Evolutionary conservation across 2,329 filamentous ascomycete genomes (phyloP).

Genomic region (Fusarium transvaalense): DNA sequence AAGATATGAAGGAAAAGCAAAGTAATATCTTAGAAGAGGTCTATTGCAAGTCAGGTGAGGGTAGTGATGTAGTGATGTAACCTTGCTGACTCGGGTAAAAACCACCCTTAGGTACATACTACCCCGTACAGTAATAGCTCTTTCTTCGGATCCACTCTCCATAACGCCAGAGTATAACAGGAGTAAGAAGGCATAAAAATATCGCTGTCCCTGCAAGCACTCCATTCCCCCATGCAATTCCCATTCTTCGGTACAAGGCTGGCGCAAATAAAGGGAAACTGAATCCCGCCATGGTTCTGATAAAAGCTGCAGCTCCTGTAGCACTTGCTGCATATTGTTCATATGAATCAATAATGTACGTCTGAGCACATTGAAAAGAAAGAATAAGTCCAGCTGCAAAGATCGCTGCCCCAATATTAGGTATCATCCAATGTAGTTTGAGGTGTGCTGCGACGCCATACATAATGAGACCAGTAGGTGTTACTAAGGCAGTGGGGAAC

Average conservation of each 20-base stretch:
- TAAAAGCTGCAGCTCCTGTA: constrained; percentile 66
- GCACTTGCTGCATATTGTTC: constrained; percentile 54
- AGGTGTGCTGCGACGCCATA: constrained; percentile 62
- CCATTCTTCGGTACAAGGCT: constrained; percentile 54
- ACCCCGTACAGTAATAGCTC: constrained; percentile 40
- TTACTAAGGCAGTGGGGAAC: constrained; percentile 55
- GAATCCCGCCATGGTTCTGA: constrained; percentile 68
- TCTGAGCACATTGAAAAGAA: constrained; percentile 69
- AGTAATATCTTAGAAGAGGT: too few relatives aligned
- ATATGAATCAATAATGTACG: constrained; percentile 69
- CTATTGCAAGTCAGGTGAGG: too few relatives aligned
- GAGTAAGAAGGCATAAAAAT: constrained; percentile 28
- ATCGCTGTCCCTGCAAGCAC: constrained; percentile 51
- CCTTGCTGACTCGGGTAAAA: too few relatives aligned
- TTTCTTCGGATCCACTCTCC: constrained; percentile 40
- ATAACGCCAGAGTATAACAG: constrained; percentile 37
- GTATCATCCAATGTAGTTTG: constrained; percentile 63
- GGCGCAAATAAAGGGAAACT: constrained; percentile 69
- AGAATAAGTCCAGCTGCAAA: constrained; percentile 65
- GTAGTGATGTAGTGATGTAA: too few relatives aligned
- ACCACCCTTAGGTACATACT: too few relatives aligned
- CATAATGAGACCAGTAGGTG: constrained; percentile 62
- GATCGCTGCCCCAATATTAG: constrained; percentile 66
- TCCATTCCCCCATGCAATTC: constrained; percentile 61
- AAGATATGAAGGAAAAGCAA: too few relatives aligned